These are phyloP conservation scores for Phytophthora constricta DNA, from an alignment of 352 stramenopile genomes.

Conservation along the genomic window DNA sequence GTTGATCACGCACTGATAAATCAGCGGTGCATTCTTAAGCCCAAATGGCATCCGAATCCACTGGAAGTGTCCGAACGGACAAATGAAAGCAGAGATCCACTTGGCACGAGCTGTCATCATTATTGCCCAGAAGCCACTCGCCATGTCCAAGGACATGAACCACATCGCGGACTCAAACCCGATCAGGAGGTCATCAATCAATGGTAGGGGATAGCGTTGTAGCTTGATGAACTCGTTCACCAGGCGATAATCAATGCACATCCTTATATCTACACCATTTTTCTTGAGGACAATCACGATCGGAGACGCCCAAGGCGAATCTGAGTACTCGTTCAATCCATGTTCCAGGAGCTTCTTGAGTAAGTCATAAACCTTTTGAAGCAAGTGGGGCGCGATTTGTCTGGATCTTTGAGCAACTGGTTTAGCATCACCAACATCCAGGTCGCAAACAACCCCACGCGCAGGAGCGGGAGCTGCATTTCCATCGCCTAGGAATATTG, in stretches of 20 bases:
- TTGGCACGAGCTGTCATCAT: constrained; percentile 16
- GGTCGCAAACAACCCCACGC: constrained; percentile 2
- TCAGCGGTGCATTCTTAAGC: constrained; percentile 12
- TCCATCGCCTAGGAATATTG: background rate
- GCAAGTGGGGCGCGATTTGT: background rate
- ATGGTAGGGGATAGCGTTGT: constrained; percentile 12
- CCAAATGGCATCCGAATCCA: constrained; percentile 25
- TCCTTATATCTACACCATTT: constrained; percentile 1
- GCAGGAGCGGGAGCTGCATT: background rate
- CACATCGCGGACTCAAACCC: constrained; percentile 19
- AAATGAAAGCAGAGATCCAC: constrained; percentile 22
- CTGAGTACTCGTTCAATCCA: background rate
- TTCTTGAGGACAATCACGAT: constrained; percentile 8
- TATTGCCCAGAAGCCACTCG: constrained; percentile 23
- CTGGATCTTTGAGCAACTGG: background rate
- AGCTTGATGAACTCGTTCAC: constrained; percentile 22
- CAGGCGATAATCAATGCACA: constrained; percentile 19
- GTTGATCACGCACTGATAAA: constrained; percentile 20
- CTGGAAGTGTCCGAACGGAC: constrained; percentile 27
- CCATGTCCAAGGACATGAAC: constrained; percentile 20
- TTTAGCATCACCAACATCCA: constrained; percentile 5
- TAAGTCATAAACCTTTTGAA: constrained; percentile 4
- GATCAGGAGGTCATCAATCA: constrained; percentile 28
- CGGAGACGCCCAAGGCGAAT: background rate
- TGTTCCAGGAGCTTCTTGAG: constrained; percentile 3